phyloP scores from a whole-genome alignment of 768 basidiomycete species.

The Phylloporus scabripes region DNA sequence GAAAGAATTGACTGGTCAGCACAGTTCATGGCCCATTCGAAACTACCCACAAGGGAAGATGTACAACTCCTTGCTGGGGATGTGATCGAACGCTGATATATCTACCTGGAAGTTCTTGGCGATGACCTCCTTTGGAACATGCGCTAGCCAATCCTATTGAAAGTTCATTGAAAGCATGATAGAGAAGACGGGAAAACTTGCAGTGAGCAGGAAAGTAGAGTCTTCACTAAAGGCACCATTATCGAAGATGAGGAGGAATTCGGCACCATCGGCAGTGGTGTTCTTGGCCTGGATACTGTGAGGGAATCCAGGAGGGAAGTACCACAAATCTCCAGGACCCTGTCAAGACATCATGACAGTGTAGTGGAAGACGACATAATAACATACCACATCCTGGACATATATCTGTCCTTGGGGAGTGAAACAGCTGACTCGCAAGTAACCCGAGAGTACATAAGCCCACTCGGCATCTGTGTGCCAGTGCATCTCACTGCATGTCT shows the following conservation, averaged over 20 bases:
- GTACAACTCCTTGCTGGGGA: constrained; percentile 50
- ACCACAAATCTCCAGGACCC: constrained; percentile 50
- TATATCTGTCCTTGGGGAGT: constrained; percentile 49
- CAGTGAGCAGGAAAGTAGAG: constrained; percentile 44
- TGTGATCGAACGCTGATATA: constrained; percentile 46
- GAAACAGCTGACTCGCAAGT: constrained; percentile 44
- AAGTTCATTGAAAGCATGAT: not conserved
- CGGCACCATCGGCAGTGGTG: constrained; percentile 41
- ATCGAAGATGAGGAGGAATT: constrained; percentile 48
- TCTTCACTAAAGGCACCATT: constrained; percentile 49
- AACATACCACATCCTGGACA: constrained; percentile 47
- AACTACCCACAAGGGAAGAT: constrained; percentile 42
- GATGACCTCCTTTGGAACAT: constrained; percentile 51
- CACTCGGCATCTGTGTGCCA: constrained; percentile 44
- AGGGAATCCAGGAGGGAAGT: constrained; percentile 52
- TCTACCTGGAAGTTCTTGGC: constrained; percentile 58
- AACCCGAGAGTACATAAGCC: constrained; percentile 50
- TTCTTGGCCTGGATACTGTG: constrained; percentile 53
- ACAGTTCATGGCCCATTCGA: not conserved
- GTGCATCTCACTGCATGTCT: constrained; percentile 35
- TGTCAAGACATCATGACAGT: constrained; percentile 12
- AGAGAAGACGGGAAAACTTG: not conserved
- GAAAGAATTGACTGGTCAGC: not conserved
- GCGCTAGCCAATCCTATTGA: constrained; percentile 60
- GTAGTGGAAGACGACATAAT: constrained; percentile 5